These are phyloP conservation scores for Omphalotus olearius DNA, from an alignment of 1,284 basidiomycete genomes.

Conservation along the genomic window DNA sequence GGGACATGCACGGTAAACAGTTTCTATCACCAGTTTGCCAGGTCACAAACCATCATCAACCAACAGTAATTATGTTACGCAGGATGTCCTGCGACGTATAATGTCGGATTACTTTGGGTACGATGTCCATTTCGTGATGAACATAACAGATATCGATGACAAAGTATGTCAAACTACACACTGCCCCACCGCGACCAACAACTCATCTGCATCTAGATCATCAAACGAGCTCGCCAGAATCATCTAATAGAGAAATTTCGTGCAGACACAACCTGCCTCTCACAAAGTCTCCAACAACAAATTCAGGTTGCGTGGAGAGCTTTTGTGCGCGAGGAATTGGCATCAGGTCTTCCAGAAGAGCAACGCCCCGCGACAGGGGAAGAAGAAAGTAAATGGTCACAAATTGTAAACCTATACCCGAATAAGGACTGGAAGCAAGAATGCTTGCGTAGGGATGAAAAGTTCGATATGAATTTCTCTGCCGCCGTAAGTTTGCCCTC, in stretches of 20 bases:
- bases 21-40: neutral
- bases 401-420: constrained; percentile 43
- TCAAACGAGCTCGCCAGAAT: constrained; percentile 82
- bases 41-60: constrained; percentile 11
- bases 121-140: constrained; percentile 99
- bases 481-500: constrained; percentile 53
- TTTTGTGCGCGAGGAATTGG: constrained; percentile 60
- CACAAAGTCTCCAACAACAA: constrained; percentile 54
- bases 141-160: constrained; percentile 99
- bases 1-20: constrained; percentile 89
- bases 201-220: constrained; percentile 59
- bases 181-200: constrained; percentile 4
- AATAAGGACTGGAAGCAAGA: constrained; percentile 66
- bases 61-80: constrained; percentile 93
- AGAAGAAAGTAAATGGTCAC: constrained; percentile 51
- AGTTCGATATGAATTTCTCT: constrained; percentile 84
- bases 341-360: constrained; percentile 48
- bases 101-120: constrained; percentile 96
- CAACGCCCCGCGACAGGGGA: constrained; percentile 43
- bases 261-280: constrained; percentile 51
- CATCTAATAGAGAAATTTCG: constrained; percentile 73
- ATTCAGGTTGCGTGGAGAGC: constrained; percentile 61
- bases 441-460: constrained; percentile 77
- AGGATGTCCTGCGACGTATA: constrained; percentile 92
- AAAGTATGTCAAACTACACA: constrained; percentile 59